phyloP scores from a whole-genome alignment of 768 basidiomycete species.

The Suillus bovinus region DNA sequence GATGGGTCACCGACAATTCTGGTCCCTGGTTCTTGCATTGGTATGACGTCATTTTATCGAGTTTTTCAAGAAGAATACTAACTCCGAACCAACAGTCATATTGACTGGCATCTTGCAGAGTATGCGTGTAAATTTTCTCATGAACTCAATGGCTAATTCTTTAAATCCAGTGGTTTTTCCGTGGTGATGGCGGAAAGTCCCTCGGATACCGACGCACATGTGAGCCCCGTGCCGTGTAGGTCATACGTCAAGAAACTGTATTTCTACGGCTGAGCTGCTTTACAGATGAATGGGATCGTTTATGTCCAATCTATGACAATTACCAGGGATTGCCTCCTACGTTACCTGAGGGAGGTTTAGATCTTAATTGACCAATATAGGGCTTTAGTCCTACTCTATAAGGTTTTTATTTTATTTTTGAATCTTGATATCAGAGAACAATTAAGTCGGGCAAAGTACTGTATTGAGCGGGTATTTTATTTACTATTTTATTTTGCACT shows the following conservation, averaged over 20 bases:
- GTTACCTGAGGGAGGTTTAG: no score
- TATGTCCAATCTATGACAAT: constrained; percentile 27
- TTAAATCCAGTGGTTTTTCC: constrained; percentile 23
- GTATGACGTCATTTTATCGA: constrained; percentile 13
- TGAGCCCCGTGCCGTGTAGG: neutral
- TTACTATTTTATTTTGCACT: no score
- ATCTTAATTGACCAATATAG: no score
- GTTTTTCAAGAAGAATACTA: neutral
- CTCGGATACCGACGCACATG: neutral
- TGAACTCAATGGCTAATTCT: neutral
- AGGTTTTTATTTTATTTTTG: no score
- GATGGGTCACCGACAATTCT: constrained; percentile 63
- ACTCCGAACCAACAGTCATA: constrained; percentile 21
- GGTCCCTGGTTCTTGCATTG: constrained; percentile 57
- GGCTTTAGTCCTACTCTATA: no score
- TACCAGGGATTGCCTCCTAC: no score
- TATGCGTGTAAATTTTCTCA: constrained; percentile 19
- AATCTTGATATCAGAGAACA: no score
- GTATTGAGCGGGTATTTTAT: no score
- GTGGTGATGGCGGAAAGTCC: constrained; percentile 29
- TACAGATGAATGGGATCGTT: constrained; percentile 24
- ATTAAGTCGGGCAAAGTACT: no score
- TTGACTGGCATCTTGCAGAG: constrained; percentile 30
- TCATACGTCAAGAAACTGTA: neutral
- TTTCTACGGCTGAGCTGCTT: neutral